Evolutionary conservation across 1,284 basidiomycete species (phyloP).

Genomic region (Microbotryum lychnidis-dioicae): DNA sequence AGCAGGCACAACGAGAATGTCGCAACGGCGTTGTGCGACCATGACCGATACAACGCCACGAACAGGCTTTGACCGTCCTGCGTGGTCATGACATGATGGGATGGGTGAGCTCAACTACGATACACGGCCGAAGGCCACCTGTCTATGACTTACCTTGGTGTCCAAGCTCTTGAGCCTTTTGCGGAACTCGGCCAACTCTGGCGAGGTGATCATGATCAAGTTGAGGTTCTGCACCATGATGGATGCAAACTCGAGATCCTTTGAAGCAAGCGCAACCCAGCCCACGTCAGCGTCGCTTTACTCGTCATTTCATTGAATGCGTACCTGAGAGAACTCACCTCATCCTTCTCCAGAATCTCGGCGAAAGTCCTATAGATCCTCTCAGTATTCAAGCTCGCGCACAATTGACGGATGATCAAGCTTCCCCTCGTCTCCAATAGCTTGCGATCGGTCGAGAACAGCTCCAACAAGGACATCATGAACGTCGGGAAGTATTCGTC

Average conservation of each 20-base stretch:
- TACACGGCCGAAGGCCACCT: too few species aligned
- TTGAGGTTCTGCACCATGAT: conserved; percentile 96
- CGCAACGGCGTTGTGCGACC: conserved; percentile 97
- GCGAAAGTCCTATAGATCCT: conserved; percentile 92
- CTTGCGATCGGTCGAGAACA: conserved; percentile 89
- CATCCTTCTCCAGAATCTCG: conserved; percentile 95
- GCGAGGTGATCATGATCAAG: conserved; percentile 92
- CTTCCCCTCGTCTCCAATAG: conserved; percentile 87
- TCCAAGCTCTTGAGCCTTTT: conserved; percentile 87
- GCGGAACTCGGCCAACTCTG: conserved; percentile 87
- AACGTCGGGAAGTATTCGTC: conserved; percentile 92
- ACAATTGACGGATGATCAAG: conserved; percentile 91
- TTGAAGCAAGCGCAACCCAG: background rate
- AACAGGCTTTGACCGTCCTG: conserved; percentile 92
- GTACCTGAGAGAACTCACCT: conserved; percentile 49
- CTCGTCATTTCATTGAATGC: too few species aligned
- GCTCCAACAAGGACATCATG: conserved; percentile 86
- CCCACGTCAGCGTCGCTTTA: too few species aligned
- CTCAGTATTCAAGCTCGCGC: conserved; percentile 88
- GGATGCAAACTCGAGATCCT: conserved; percentile 94
- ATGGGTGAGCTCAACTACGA: background rate
- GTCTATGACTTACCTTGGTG: conserved; percentile 54
- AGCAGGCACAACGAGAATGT: conserved; percentile 92
- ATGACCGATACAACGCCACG: conserved; percentile 84
- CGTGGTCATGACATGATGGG: background rate